Evolutionary conservation across 2,329 filamentous ascomycete genomes (phyloP).

Genomic region (Talaromyces rugulosus): DNA sequence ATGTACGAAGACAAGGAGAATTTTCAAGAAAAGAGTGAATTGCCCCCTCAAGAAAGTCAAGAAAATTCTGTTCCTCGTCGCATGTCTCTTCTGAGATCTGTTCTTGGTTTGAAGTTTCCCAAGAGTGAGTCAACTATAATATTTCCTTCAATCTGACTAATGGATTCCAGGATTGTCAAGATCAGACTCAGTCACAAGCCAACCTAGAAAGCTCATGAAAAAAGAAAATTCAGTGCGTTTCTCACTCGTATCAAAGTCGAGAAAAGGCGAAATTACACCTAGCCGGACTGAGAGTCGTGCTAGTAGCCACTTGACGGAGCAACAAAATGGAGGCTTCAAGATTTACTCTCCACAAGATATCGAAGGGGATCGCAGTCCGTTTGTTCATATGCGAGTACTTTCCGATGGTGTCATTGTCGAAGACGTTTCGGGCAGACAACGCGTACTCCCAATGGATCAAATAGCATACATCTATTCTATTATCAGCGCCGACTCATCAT

Average conservation of each 20-base stretch:
- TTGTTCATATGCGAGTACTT: conserved; percentile 23
- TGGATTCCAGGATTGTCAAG: conserved; percentile 19
- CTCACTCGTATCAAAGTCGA: conserved; percentile 22
- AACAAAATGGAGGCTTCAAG: conserved; percentile 13
- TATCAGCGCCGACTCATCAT: conserved; percentile 21
- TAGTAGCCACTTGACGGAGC: conserved; percentile 4
- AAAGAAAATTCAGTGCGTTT: conserved; percentile 26
- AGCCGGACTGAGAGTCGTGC: conserved; percentile 14
- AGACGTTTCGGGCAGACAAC: conserved; percentile 25
- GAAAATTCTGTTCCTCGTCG: conserved; percentile 19
- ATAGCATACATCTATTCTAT: conserved; percentile 26
- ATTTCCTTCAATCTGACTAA: background rate
- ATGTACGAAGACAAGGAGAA: conserved; percentile 21
- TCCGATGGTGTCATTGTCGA: conserved; percentile 24
- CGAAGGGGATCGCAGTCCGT: conserved; percentile 9
- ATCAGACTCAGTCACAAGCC: conserved; percentile 18
- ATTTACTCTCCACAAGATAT: background rate
- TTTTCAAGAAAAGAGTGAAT: conserved; percentile 9
- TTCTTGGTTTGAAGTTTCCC: conserved; percentile 23
- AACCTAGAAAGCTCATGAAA: conserved; percentile 24
- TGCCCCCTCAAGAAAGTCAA: conserved; percentile 15
- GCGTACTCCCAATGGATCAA: conserved; percentile 28
- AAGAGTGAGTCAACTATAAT: conserved; percentile 17
- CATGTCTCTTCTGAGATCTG: conserved; percentile 14
- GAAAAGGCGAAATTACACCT: conserved; percentile 15